These are phyloP conservation scores for Thermoascus crustaceus DNA, from an alignment of 2,329 filamentous ascomycete genomes.

Conservation along the genomic window DNA sequence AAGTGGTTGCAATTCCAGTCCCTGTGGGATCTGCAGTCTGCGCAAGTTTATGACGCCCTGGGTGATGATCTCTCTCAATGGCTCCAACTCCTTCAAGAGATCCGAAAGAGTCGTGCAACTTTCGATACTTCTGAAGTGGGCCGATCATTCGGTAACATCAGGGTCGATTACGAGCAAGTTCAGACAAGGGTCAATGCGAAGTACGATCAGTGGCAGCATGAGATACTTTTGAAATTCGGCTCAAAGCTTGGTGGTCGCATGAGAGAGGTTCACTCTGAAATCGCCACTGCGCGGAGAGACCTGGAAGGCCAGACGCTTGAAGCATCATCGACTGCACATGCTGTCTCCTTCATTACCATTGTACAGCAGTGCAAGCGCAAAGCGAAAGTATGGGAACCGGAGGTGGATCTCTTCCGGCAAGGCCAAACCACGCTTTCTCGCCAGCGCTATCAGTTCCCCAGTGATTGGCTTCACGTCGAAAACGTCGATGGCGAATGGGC, in stretches of 20 bases:
- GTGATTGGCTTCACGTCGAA: constrained; percentile 90
- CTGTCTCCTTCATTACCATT: constrained; percentile 96
- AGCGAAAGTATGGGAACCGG: constrained; percentile 87
- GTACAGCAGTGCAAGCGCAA: constrained; percentile 94
- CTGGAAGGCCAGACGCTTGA: constrained; percentile 88
- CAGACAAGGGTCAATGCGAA: constrained; percentile 98
- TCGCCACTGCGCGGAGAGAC: constrained; percentile 82
- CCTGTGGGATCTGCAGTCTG: constrained; percentile 92
- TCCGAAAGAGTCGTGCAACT: constrained; percentile 86
- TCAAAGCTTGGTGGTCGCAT: constrained; percentile 80
- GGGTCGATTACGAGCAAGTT: constrained; percentile 96
- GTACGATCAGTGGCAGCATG: constrained; percentile 99
- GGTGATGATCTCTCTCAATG: constrained; percentile 87
- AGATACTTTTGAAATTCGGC: constrained; percentile 90
- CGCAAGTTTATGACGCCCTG: constrained; percentile 86
- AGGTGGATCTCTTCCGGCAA: constrained; percentile 92
- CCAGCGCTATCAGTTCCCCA: constrained; percentile 87
- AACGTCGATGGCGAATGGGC: constrained; percentile 97
- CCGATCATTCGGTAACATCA: constrained; percentile 85
- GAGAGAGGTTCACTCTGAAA: constrained; percentile 83
- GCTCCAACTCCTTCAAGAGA: constrained; percentile 94
- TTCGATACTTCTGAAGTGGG: constrained; percentile 96
- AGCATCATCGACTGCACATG: constrained; percentile 89
- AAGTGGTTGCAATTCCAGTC: constrained; percentile 99
- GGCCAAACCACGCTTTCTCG: constrained; percentile 86